Base-by-base conservation (phyloP, 345 rosid species). In the Ricinus communis region DNA sequence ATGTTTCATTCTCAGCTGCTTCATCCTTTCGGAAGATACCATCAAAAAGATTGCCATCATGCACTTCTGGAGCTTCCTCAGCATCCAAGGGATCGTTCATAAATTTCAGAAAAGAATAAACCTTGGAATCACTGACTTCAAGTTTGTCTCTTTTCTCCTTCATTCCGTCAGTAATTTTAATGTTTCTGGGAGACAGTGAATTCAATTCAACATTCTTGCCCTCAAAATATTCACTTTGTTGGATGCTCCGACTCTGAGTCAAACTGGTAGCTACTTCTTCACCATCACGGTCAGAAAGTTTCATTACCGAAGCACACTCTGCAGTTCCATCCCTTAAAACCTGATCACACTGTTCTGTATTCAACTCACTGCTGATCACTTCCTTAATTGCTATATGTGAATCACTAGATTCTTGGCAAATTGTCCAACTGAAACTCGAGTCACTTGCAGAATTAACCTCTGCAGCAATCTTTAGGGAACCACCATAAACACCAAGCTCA, bases 231-330 rank as follows among this genome's bases (percentile, higher is more conserved):
- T 65, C 50, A 66, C 16, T 51, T 65, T 52, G 71, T 12, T 51
- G 40, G 22, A 56, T 71, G 41, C 60, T 19, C 33, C 64, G 65
- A 18, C 28, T 19, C 33, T 68, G 65, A 18, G 31, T 25, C 66
- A 58, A 62, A 71, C 22, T 67, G 30, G 75, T 25, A 56, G 49
- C 63, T 66, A 64, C 61, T 69, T 59, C 65, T 46, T 72, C 62
- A 5, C 43, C 68, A 54, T 40, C 14, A 45, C 21, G 38, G 41
- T 64, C 65, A 33, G 38, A 64, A 31, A 74, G 64, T 40, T 62
- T 56, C 62, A 40, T 28, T 40, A 71, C 41, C 58, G 45, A 31
- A 52, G 55, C 27, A 24, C n/a, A 56, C 1, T 49, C 59, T 0
- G 40, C 18, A 60, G 14, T 62, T 65, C 53, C 64, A 57, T 50